A percentile compares a stretch with the other conserved stretches of the same genome.
These are phyloP conservation scores for Mycena haematopus DNA, from an alignment of 768 basidiomycete species.

Conservation along the genomic window DNA sequence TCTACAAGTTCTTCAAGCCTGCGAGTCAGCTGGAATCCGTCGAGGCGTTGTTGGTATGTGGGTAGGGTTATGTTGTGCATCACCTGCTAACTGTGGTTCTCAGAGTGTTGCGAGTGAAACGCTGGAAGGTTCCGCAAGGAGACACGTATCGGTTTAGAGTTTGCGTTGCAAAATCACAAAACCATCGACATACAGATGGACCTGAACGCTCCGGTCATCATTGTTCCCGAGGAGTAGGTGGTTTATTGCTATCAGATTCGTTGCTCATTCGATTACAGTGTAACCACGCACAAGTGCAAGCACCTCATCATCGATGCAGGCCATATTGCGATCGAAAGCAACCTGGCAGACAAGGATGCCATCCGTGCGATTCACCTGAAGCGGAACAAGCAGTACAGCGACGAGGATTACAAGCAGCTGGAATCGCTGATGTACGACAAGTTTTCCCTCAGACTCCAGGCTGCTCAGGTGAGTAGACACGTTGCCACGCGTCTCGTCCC, in stretches of 20 bases:
- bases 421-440: constrained; percentile 97
- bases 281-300: constrained; percentile 77
- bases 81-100: constrained; percentile 8
- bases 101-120: constrained; percentile 93
- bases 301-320: constrained; percentile 95
- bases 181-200: constrained; percentile 97
- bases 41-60: constrained; percentile 82
- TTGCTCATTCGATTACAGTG: constrained; percentile 48
- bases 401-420: constrained; percentile 84
- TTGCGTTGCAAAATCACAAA: constrained; percentile 91
- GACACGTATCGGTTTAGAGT: constrained; percentile 92
- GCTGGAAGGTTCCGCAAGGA: constrained; percentile 92
- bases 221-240: constrained; percentile 90
- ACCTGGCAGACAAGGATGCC: constrained; percentile 84
- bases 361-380: constrained; percentile 82
- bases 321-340: constrained; percentile 92
- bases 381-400: constrained; percentile 81
- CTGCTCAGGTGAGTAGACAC: constrained; percentile 77
- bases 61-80: constrained; percentile 1
- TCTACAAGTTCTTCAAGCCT: constrained; percentile 92
- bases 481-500: constrained; percentile 11
- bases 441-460: constrained; percentile 78
- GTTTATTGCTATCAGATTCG: background rate
- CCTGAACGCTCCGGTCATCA: constrained; percentile 95
- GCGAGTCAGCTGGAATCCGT: constrained; percentile 95